phyloP scores from a whole-genome alignment of 345 rosid genomes.

The Schrenkiella parvula region DNA sequence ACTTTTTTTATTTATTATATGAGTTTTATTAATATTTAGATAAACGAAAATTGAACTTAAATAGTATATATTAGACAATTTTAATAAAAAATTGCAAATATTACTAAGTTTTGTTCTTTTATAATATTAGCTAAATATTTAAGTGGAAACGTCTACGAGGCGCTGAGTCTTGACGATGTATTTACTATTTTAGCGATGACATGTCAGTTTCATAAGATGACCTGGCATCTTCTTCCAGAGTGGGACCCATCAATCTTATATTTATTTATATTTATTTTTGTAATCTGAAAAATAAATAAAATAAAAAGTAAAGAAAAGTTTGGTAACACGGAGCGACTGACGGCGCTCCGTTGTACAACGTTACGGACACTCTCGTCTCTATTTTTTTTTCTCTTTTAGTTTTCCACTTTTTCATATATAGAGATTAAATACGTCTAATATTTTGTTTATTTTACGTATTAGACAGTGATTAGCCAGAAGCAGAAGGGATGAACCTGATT shows the following conservation, averaged over 20 bases:
- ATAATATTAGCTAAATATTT: no score
- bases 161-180: background rate
- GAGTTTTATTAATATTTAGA: no score
- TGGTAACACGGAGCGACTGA: background rate
- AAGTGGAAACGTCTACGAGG: background rate
- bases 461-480: slow-evolving; percentile 18
- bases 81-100: no score
- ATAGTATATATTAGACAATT: no score
- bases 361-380: background rate
- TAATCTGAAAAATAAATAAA: background rate
- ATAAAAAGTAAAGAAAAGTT: background rate
- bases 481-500: slow-evolving; percentile 26
- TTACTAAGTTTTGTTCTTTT: no score
- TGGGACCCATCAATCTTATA: no score
- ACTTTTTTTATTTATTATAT: no score
- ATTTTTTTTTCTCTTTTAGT: background rate
- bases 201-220: no score
- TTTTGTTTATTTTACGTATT: background rate
- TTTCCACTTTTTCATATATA: background rate
- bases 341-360: slow-evolving; percentile 19
- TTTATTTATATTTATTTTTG: no score
- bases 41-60: no score
- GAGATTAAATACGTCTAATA: background rate
- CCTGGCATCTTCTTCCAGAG: background rate
- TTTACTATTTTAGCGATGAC: background rate